Percentiles rank a stretch among this genome's conserved stretches.
phyloP scores from a whole-genome alignment of 192 early-diverging fungal species.

The Rhizophagus clarus region DNA sequence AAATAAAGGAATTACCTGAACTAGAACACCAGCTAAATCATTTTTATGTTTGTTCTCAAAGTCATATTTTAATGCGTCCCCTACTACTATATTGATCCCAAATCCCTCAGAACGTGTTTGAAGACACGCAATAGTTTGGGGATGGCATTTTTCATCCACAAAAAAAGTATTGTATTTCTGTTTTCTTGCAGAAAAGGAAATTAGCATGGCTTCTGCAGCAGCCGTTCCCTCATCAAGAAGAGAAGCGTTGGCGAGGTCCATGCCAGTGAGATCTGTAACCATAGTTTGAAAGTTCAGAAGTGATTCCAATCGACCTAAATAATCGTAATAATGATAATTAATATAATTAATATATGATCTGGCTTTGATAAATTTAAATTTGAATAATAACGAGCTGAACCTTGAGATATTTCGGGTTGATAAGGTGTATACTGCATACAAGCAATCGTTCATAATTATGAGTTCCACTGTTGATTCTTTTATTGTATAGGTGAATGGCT shows the following conservation, averaged over 20 bases:
- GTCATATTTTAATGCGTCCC: slow-evolving; percentile 79
- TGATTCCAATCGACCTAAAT: slow-evolving; percentile 82
- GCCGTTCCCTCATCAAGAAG: slow-evolving; percentile 98
- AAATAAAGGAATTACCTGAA: slow-evolving; percentile 72
- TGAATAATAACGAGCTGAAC: background rate
- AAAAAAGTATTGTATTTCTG: slow-evolving; percentile 88
- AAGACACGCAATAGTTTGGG: slow-evolving; percentile 93
- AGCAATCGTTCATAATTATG: slow-evolving; percentile 29
- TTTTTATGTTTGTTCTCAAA: slow-evolving; percentile 67
- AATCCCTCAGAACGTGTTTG: slow-evolving; percentile 94
- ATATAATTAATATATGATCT: too few relatives aligned
- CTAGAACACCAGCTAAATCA: slow-evolving; percentile 85
- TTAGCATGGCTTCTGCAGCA: slow-evolving; percentile 96
- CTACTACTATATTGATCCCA: slow-evolving; percentile 88
- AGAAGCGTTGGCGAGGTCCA: slow-evolving; percentile 97
- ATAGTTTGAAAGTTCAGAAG: slow-evolving; percentile 98
- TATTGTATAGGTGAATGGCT: background rate
- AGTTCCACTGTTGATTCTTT: slow-evolving; percentile 3
- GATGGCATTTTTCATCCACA: slow-evolving; percentile 90
- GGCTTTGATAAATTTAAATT: background rate
- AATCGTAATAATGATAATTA: background rate
- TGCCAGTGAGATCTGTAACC: slow-evolving; percentile 93
- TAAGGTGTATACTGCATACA: slow-evolving; percentile 92
- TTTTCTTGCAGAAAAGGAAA: slow-evolving; percentile 74
- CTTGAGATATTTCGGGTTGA: slow-evolving; percentile 99